Conservation (phyloP, 1,139 yeast species). For the Sugiyamaella novakii region DNA sequence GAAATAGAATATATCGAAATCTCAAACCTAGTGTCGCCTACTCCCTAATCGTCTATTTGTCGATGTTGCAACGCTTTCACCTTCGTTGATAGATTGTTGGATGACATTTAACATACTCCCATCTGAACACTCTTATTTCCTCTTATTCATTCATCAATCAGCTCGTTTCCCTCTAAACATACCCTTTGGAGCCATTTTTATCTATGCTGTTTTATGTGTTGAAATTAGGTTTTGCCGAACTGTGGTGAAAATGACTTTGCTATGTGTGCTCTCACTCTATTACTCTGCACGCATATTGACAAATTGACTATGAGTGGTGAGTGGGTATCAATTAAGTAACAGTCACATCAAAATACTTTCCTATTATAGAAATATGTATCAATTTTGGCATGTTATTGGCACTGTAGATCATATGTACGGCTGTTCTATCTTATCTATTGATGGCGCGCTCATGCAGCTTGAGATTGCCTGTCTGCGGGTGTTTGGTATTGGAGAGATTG, state of each 20-base stretch:
- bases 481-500: too few relatives aligned
- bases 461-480: too few relatives aligned
- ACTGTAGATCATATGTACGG: too few relatives aligned
- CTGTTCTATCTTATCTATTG: neutral
- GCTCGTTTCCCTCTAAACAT: slow-evolving; percentile 12
- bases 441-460: too few relatives aligned
- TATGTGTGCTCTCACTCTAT: neutral
- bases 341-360: slow-evolving; percentile 2
- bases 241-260: slow-evolving; percentile 18
- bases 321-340: slow-evolving; percentile 1
- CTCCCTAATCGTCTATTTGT: neutral
- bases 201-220: slow-evolving; percentile 19
- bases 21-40: too few relatives aligned
- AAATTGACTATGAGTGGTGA: slow-evolving; percentile 8
- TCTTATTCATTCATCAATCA: slow-evolving; percentile 3
- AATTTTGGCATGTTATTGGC: neutral
- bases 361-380: slow-evolving; percentile 2
- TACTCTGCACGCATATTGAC: slow-evolving; percentile 2
- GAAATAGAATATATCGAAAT: too few relatives aligned
- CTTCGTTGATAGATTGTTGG: too few relatives aligned
- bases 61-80: too few relatives aligned
- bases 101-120: too few relatives aligned
- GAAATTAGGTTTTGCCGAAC: slow-evolving; percentile 17
- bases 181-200: slow-evolving; percentile 30
- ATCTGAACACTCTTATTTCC: too few relatives aligned